Evolutionary conservation across 192 early-diverging fungal genomes (phyloP), one percentile per base, ranked within the genome.

Genomic region (Chytriomyces confervae): DNA sequence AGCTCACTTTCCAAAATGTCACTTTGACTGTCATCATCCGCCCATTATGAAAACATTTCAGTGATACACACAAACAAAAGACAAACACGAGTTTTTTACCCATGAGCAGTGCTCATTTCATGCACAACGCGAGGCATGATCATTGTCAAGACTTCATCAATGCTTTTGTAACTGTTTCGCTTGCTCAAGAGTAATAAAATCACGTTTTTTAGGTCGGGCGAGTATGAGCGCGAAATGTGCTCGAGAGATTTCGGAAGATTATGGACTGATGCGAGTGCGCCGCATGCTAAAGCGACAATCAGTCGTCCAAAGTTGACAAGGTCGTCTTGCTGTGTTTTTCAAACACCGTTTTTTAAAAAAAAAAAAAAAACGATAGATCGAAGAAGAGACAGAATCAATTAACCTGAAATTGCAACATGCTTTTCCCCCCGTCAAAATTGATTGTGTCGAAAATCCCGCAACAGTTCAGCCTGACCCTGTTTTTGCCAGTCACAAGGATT

Each of bases 1-100:
- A 98, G 82, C 65, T 93, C 94, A 49, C 81, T 87, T 82, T 93
- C 92, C 62, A 98, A 85, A 57, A 90, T 66, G 77, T 99, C 97
- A 29, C 92, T 93, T 64, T 91, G 86, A 69, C 90, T 91, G 73
- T n/a, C 50, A n/a, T 44, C n/a, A 46, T 20, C 24, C 13, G 27
- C 27, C 27, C 7, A 24, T 20, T 74, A 4, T 62, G 29, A 50
- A 10, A 57, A 24, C 20, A 9, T 36, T 7, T 18, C 24, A 63
- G 47, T 3, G n/a, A 60, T n/a, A 5, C 57, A n/a, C 1, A 1
- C 36, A 27, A 43, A 48, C 10, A 43, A 69, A 2, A 6, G 3
- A 29, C 64, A 66, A 66, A n/a, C 36, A 2, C 4, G 36, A 50
- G 20, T 29, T 63, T 72, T 81, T 66, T 82, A 93, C 90, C 89